phyloP scores from a whole-genome alignment of 441 rosid species.

The Brassica hybrid region DNA sequence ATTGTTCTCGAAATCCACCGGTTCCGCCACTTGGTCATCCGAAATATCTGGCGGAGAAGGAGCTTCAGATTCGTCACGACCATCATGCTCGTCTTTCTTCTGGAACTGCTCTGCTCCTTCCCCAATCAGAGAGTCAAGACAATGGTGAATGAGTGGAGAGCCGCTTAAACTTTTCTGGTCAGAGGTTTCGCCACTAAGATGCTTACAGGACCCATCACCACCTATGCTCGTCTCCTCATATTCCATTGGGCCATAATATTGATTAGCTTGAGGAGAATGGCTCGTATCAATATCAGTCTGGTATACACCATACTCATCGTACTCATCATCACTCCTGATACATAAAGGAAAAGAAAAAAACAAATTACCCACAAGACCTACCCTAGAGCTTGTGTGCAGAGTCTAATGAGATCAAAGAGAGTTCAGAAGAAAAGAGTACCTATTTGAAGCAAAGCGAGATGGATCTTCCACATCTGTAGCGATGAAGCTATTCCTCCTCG shows the following conservation, averaged over 20 bases:
- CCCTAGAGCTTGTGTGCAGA: constrained; percentile 22
- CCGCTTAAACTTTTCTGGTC: constrained; percentile 63
- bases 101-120: constrained; percentile 55
- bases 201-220: constrained; percentile 54
- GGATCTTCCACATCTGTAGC: constrained; percentile 49
- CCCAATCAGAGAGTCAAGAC: constrained; percentile 58
- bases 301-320: constrained; percentile 65
- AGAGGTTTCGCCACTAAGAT: constrained; percentile 52
- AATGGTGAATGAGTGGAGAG: constrained; percentile 53
- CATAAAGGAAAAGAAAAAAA: constrained; percentile 28
- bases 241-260: constrained; percentile 59
- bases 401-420: constrained; percentile 25
- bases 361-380: constrained; percentile 27
- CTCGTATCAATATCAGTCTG: constrained; percentile 63
- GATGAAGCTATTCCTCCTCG: constrained; percentile 51
- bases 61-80: constrained; percentile 64
- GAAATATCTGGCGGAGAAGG: constrained; percentile 65
- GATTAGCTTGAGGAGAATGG: constrained; percentile 55
- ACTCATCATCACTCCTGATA: constrained; percentile 81
- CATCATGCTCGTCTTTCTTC: constrained; percentile 61
- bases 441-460: constrained; percentile 61
- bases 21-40: constrained; percentile 57
- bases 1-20: constrained; percentile 94
- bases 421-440: constrained; percentile 48
- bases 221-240: constrained; percentile 60